These are phyloP conservation scores for Protoeuglena noctilucae DNA, from an alignment of 139 green algal genomes.

Conservation along the genomic window DNA sequence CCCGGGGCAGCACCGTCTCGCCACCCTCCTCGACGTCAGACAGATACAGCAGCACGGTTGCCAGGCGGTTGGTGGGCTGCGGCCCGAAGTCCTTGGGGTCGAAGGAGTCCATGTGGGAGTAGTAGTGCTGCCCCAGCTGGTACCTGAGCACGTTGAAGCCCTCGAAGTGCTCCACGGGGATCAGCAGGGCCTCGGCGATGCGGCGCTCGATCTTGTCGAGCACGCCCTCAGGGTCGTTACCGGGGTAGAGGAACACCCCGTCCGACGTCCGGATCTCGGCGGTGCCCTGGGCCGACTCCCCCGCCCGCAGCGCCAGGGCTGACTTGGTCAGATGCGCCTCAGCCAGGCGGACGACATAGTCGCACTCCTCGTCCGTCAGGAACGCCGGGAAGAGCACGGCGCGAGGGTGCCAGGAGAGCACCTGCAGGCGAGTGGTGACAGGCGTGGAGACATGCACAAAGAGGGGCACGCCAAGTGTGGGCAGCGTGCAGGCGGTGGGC, in stretches of 20 bases:
- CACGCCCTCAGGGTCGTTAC: constrained; percentile 23
- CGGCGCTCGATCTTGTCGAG: constrained; percentile 30
- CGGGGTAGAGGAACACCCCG: constrained; percentile 25
- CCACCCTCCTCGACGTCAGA: constrained; percentile 1
- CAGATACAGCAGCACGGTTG: not conserved
- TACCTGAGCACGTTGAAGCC: constrained; percentile 45
- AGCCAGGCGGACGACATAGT: constrained; percentile 25
- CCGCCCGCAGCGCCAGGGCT: constrained; percentile 21
- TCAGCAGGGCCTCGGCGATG: constrained; percentile 20
- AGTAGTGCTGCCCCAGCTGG: constrained; percentile 33
- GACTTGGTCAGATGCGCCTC: constrained; percentile 20
- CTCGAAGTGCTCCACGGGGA: constrained; percentile 24
- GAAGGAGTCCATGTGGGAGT: constrained; percentile 36
- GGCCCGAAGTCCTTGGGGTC: constrained; percentile 44
- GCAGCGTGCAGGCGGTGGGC: too few relatives aligned
- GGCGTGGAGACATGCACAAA: not conserved
- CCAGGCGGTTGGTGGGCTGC: constrained; percentile 19
- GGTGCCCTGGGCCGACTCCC: constrained; percentile 15
- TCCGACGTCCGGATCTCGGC: constrained; percentile 31
- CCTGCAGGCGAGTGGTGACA: not conserved
- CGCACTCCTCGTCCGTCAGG: constrained; percentile 17
- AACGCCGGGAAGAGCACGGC: constrained; percentile 36
- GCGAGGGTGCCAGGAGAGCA: constrained; percentile 24
- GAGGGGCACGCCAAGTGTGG: too few relatives aligned
- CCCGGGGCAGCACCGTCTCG: too few relatives aligned